These are phyloP conservation scores for Peronospora belbahrii DNA, from an alignment of 352 stramenopile species.

Conservation along the genomic window DNA sequence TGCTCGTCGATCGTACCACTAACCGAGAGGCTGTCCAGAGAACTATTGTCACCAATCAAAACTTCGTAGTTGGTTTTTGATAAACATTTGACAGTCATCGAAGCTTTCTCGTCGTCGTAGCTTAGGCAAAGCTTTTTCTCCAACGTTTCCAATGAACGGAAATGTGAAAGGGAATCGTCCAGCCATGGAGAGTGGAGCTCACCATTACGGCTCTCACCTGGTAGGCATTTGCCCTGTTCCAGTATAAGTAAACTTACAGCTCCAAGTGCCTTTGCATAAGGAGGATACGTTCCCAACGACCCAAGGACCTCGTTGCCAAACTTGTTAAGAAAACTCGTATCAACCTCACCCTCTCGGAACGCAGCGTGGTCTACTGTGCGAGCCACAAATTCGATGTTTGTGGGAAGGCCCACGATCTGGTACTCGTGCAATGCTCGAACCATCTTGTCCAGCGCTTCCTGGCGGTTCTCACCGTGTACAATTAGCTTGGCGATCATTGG, in stretches of 20 bases:
- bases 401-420: conserved; percentile 89
- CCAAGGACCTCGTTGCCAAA: conserved; percentile 79
- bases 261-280: conserved; percentile 63
- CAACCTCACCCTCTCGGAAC: conserved; percentile 86
- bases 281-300: conserved; percentile 39
- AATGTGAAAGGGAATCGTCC: conserved; percentile 41
- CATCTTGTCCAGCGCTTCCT: conserved; percentile 78
- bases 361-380: conserved; percentile 79
- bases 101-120: conserved; percentile 35
- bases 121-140: conserved; percentile 44
- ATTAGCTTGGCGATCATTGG: conserved; percentile 93
- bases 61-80: conserved; percentile 39
- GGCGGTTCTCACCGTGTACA: conserved; percentile 81
- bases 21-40: conserved; percentile 21
- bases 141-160: conserved; percentile 49
- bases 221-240: conserved; percentile 37
- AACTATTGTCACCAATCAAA: conserved; percentile 18
- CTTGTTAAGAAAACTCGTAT: conserved; percentile 92
- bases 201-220: conserved; percentile 29
- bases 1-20: conserved; percentile 26
- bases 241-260: conserved; percentile 69
- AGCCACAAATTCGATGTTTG: conserved; percentile 92
- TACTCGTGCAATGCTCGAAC: conserved; percentile 85
- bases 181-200: conserved; percentile 57
- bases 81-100: conserved; percentile 36